Evolutionary conservation across 371 early-diverging fungal genomes (phyloP).

Genomic region (Batkoa obscura): DNA sequence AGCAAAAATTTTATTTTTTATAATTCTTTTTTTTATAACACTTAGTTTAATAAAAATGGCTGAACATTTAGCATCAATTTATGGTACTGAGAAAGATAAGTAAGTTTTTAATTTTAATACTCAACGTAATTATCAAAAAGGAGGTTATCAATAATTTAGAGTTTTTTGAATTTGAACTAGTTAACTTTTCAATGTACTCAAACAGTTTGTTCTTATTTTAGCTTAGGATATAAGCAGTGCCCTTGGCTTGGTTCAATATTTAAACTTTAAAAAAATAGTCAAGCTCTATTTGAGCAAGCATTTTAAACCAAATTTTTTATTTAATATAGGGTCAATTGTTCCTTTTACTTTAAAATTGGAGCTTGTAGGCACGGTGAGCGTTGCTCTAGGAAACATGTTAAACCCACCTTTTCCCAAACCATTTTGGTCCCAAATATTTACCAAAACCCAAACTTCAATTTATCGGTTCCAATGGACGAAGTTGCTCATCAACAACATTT

Average conservation of each 20-base stretch:
- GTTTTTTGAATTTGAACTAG: too few species aligned
- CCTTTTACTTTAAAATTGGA: constrained; percentile 97
- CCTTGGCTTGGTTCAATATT: too few species aligned
- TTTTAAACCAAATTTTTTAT: constrained; percentile 1
- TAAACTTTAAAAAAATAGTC: too few species aligned
- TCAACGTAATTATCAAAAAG: too few species aligned
- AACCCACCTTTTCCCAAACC: constrained; percentile 89
- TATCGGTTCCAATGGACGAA: constrained; percentile 24
- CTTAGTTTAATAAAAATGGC: constrained; percentile 24
- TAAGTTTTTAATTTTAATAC: constrained; percentile 15
- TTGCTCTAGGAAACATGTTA: constrained; percentile 93
- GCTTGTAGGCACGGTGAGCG: constrained; percentile 95
- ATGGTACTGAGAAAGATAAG: constrained; percentile 92
- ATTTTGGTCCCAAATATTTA: constrained; percentile 88
- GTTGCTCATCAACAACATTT: constrained; percentile 79
- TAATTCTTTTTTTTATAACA: too few species aligned
- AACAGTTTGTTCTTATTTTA: too few species aligned
- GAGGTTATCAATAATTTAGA: too few species aligned
- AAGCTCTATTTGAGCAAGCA: too few species aligned
- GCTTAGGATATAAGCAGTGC: too few species aligned
- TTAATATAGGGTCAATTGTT: constrained; percentile 73
- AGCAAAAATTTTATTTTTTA: too few species aligned
- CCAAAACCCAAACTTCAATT: constrained; percentile 75
- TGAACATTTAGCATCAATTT: constrained; percentile 79
- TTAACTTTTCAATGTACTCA: too few species aligned